phyloP scores from a whole-genome alignment of 2,329 filamentous ascomycete species.

The Cladophialophora carrionii region DNA sequence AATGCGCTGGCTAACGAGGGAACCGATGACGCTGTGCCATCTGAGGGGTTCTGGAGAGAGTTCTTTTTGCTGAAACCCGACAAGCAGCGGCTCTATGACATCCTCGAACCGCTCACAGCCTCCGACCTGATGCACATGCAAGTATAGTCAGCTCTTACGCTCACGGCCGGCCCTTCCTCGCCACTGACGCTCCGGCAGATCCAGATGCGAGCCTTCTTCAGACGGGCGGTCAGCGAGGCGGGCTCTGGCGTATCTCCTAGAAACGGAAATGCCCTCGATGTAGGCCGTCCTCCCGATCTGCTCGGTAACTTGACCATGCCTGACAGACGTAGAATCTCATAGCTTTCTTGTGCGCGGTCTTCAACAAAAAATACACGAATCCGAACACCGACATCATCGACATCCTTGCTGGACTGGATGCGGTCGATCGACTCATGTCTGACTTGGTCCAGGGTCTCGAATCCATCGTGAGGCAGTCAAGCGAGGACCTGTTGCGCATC shows the following conservation, averaged over 20 bases:
- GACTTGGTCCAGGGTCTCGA: conserved; percentile 86
- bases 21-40: conserved; percentile 68
- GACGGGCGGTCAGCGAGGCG: conserved; percentile 69
- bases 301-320: conserved; percentile 2
- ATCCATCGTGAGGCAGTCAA: conserved; percentile 75
- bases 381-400: conserved; percentile 93
- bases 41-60: conserved; percentile 93
- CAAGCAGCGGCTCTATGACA: conserved; percentile 64
- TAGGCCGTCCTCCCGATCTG: conserved; percentile 45
- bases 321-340: conserved; percentile 75
- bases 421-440: conserved; percentile 82
- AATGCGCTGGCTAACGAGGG: conserved; percentile 52
- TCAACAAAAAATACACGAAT: conserved; percentile 91
- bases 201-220: conserved; percentile 78
- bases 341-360: conserved; percentile 78
- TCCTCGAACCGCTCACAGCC: conserved; percentile 71
- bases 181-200: conserved; percentile 47
- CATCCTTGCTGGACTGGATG: conserved; percentile 83
- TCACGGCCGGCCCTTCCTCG: conserved; percentile 10
- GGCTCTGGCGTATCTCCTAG: conserved; percentile 64
- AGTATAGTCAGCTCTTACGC: conserved; percentile 45
- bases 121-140: conserved; percentile 77
- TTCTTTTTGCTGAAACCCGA: conserved; percentile 91
- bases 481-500: conserved; percentile 70
- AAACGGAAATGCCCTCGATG: conserved; percentile 82